Evolutionary conservation across 257 asterid species (phyloP).

Genomic region (Mentha longifolia): DNA sequence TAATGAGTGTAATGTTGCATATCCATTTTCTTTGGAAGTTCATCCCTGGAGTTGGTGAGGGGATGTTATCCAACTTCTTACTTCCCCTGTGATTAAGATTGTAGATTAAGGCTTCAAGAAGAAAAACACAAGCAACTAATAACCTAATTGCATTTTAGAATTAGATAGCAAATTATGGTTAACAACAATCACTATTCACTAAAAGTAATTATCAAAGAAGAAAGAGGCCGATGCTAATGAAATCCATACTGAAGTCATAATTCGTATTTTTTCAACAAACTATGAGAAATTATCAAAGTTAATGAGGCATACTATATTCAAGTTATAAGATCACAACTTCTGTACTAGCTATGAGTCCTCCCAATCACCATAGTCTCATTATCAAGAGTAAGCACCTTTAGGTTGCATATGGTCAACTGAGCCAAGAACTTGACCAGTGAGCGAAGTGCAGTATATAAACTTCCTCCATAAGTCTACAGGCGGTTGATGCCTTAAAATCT

Average conservation of each 20-base stretch:
- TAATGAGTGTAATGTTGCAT: too few species aligned
- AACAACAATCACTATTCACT: not conserved
- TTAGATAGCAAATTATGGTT: not conserved
- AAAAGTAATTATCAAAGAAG: not conserved
- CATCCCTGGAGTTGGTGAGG: slow-evolving; percentile 4
- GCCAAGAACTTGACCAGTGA: slow-evolving; percentile 82
- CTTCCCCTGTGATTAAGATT: not conserved
- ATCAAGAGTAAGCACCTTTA: slow-evolving; percentile 59
- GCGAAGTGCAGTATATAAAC: slow-evolving; percentile 87
- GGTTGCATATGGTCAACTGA: slow-evolving; percentile 91
- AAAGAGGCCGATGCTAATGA: not conserved
- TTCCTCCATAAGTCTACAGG: slow-evolving; percentile 96
- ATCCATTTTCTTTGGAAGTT: not conserved
- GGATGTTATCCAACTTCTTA: not conserved
- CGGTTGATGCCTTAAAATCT: slow-evolving; percentile 77
- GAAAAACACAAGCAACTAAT: not conserved
- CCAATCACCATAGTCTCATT: not conserved
- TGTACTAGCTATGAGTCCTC: not conserved
- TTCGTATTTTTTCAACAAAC: not conserved
- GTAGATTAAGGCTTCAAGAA: not conserved
- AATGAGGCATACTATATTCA: not conserved
- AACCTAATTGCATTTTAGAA: not conserved
- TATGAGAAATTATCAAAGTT: not conserved
- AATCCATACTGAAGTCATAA: not conserved
- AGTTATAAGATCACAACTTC: slow-evolving; percentile 4